Evolutionary conservation across 2,329 filamentous ascomycete species (phyloP), one percentile per base, ranked within the genome.

Genomic region (Dendryphion nanum): DNA sequence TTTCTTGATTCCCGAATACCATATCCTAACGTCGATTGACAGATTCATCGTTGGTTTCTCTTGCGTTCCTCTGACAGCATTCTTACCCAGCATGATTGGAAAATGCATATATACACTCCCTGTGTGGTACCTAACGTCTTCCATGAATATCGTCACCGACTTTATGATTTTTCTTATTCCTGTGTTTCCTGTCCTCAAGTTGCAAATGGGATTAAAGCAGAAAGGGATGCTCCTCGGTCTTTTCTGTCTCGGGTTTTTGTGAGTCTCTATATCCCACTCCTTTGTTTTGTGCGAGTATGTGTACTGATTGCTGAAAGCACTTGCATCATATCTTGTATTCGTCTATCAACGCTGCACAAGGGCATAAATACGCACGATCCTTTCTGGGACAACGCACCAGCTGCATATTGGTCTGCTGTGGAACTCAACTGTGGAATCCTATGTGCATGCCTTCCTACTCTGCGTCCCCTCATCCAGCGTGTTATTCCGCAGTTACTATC

Each of bases 351-450:
- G 15, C 32, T 49, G 10, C 37, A 37, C 18, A 19, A 37, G 33
- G 35, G 28, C 13, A 33, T 39, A 12, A 24, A 42, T 10, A 37
- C 41, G 3, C 21, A 18, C 14, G 41, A 51, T 34, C 41, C 40
- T 7, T 37, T 37, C 7, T 49, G 48, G 46, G 41, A 41, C 19
- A 41, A 40, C 13, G 38, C 46, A 2, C n/a, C 37, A 2, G 34
- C 39, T 18, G 41, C 35, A 18, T 47, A 42, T 21, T 42, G 35
- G 34, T 37, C 37, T 4, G 42, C 40, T 4, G 38, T 48, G 4
- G 47, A 50, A 37, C 37, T 52, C 12, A 50, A 46, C 24, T 40
- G 43, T 15, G 49, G 49, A 8, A 50, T 52, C 20, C 38, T 52
- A 3, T 52, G 49, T 34, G 49, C 49, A 2, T 52, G 44, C 26